These are phyloP conservation scores for Favolaschia claudopus DNA, from an alignment of 768 basidiomycete genomes.

Conservation along the genomic window DNA sequence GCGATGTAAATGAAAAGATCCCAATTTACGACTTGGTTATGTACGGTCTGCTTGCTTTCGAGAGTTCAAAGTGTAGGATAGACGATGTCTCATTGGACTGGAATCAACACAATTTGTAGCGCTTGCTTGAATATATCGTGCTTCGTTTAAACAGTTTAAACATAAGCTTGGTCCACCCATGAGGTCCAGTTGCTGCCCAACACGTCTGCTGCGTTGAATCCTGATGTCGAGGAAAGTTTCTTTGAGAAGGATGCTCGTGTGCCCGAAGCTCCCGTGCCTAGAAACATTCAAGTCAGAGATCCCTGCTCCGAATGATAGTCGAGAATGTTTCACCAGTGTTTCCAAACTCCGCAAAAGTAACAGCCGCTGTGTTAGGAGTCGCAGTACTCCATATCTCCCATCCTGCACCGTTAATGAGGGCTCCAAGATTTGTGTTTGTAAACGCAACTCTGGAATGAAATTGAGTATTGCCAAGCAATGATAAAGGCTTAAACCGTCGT, in stretches of 20 bases:
- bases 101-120: no score
- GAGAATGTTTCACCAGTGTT: conserved; percentile 25
- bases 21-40: not conserved
- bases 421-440: conserved; percentile 30
- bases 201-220: conserved; percentile 29
- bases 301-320: no score
- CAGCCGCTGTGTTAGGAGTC: conserved; percentile 35
- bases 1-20: conserved; percentile 61
- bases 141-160: conserved; percentile 6
- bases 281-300: no score
- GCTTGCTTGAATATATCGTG: no score
- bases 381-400: conserved; percentile 36
- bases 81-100: no score
- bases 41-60: no score
- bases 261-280: conserved; percentile 33
- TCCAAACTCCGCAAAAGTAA: conserved; percentile 34
- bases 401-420: conserved; percentile 34
- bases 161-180: conserved; percentile 35
- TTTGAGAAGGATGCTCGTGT: conserved; percentile 35
- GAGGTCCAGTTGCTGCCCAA: conserved; percentile 31
- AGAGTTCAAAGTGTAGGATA: conserved; percentile 7
- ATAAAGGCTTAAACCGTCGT: not conserved
- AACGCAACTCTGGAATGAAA: conserved; percentile 30
- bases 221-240: conserved; percentile 28
- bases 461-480: not conserved